Evolutionary conservation across 106 monocot species (phyloP), one percentile per base, ranked within the genome.

Genomic region (Xerophyta viscosa): DNA sequence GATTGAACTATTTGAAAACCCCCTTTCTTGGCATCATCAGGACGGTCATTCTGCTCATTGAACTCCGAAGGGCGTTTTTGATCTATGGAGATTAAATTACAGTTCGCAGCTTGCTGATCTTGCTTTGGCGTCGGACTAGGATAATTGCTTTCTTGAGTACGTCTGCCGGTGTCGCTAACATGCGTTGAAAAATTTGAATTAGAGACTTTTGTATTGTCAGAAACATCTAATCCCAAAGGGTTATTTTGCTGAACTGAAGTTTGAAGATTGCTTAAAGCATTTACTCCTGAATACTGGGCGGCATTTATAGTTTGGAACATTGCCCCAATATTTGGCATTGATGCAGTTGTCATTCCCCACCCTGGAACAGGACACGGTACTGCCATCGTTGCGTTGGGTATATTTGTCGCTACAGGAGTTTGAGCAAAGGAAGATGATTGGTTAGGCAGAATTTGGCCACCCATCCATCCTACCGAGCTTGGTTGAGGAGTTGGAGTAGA

Each of bases 401-500:
- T 48, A 12, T 42, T 49, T 23, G 47, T 41, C 15, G 25, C 45
- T 50, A 44, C 10, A 5, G 37, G 41, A 5, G 27, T 28, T 30
- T 54, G 52, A 26, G 29, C 48, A 64, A 52, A 9, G 57, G 37
- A 20, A 44, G 48, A 27, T 58, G 30, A 29, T 46, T 31, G 48
- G 18, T 52, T 45, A 19, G 29, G 13, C 52, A 41, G 14, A 62
- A 20, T 57, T 58, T 58, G 67, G 42, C 28, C 66, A 46, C 18
- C 27, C 27, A 52, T 24, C 67, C 44, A 50, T 18, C 31, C 45
- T 17, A 27, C 42, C 8, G 9, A 58, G 57, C 41, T 64, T 42
- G 39, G 27, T 29, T 58, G 71, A 9, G 29, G 58, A 52, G 58
- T 20, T 39, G 37, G 47, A 66, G 52, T 52, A 44, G 50, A 22